Percentiles rank a stretch among this genome's conserved stretches.
These are phyloP conservation scores for Trametes elegans DNA, from an alignment of 768 basidiomycete genomes.

Conservation along the genomic window DNA sequence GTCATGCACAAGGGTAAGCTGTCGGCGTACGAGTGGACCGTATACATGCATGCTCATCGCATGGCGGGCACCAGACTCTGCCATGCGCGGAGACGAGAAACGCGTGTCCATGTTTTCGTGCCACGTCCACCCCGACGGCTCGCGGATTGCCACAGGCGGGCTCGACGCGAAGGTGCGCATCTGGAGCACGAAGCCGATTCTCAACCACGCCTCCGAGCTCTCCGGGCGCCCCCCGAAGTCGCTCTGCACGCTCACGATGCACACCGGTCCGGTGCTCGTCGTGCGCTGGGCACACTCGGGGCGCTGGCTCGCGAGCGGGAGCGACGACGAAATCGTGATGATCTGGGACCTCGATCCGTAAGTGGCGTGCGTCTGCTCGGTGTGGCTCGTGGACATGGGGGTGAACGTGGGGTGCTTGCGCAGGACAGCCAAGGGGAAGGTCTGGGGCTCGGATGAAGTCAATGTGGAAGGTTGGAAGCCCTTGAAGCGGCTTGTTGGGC, in stretches of 20 bases:
- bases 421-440: slow-evolving; percentile 78
- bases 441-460: slow-evolving; percentile 93
- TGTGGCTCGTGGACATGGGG: background rate
- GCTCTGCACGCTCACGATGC: slow-evolving; percentile 88
- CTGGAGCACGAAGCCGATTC: slow-evolving; percentile 95
- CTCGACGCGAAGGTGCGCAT: slow-evolving; percentile 95
- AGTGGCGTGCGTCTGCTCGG: slow-evolving; percentile 35
- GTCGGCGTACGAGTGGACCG: background rate
- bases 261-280: slow-evolving; percentile 88
- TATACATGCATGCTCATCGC: background rate
- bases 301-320: slow-evolving; percentile 91
- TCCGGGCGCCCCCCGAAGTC: slow-evolving; percentile 79
- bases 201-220: slow-evolving; percentile 66
- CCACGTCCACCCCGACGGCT: slow-evolving; percentile 93
- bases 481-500: slow-evolving; percentile 85
- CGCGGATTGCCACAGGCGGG: slow-evolving; percentile 95
- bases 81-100: slow-evolving; percentile 67
- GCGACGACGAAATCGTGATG: slow-evolving; percentile 94
- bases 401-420: slow-evolving; percentile 9
- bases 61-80: slow-evolving; percentile 42
- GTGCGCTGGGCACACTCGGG: slow-evolving; percentile 95
- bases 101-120: slow-evolving; percentile 87
- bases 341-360: slow-evolving; percentile 97
- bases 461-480: slow-evolving; percentile 99
- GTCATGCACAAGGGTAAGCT: slow-evolving; percentile 69